Conservation (phyloP, 2,329 filamentous ascomycete genomes). For the Sarocladiaceae sp. region DNA sequence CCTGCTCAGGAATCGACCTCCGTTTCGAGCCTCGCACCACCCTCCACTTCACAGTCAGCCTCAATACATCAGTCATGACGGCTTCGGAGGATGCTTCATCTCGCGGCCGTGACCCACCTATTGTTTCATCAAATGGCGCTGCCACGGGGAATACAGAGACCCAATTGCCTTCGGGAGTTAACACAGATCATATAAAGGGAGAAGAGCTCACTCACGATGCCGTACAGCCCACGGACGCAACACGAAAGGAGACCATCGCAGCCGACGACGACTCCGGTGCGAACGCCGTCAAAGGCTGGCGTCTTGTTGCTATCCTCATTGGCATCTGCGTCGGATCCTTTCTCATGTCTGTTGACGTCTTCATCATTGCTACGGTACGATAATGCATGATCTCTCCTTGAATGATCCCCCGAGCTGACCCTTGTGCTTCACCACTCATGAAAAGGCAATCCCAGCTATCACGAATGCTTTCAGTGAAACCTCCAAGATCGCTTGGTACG, state of each 20-base stretch:
- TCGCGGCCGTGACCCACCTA: no score
- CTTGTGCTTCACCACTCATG: no score
- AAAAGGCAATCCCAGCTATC: conserved; percentile 47
- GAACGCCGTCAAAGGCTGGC: background rate
- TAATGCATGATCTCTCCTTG: background rate
- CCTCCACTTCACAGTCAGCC: no score
- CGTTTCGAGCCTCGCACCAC: no score
- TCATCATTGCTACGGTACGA: background rate
- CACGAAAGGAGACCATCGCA: background rate
- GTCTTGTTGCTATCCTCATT: background rate
- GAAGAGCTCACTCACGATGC: no score
- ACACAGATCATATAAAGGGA: no score
- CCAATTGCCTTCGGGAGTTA: no score
- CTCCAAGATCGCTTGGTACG: conserved; percentile 55
- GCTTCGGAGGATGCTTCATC: no score
- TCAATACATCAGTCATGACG: no score
- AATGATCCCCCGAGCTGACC: background rate
- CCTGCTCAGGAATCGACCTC: no score
- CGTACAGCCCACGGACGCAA: background rate
- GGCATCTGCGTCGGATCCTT: background rate
- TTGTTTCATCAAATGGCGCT: no score
- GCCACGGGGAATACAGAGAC: no score
- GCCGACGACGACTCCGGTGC: background rate
- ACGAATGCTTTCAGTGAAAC: conserved; percentile 48
- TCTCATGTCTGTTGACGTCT: background rate